Evolutionary conservation across 2,329 filamentous ascomycete species (phyloP), one percentile per base, ranked within the genome.

Genomic region (Thelonectria olida): DNA sequence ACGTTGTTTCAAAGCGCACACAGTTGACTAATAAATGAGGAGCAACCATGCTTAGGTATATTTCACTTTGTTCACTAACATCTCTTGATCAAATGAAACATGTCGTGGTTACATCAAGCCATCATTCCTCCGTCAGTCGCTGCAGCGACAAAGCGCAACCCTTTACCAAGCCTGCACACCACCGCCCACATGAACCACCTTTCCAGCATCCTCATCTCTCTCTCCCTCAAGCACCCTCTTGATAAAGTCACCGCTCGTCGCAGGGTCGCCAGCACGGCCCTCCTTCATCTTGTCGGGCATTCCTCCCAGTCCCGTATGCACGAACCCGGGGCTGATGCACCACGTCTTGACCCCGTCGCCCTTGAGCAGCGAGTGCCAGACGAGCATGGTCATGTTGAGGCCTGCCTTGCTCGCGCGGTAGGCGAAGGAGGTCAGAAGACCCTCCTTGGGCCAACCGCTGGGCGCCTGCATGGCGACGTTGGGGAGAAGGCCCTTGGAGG

Each of bases 91-190:
- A n/a, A n/a, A n/a, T n/a, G n/a, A n/a, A n/a, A n/a, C n/a, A n/a
- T n/a, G n/a, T n/a, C 28, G 3, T 27, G 5, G 25, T 9, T 27
- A 8, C 28, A 3, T 12, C 28, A 31, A 31, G 6, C 8, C 36
- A 39, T 8, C 36, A n/a, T 17, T 39, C 36, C 36, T n/a, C 12
- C 3, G n/a, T 25, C 41, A 8, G 17, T 10, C n/a, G n/a, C n/a
- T 42, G 38, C 15, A 39, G n/a, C 9, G n/a, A 39, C 7, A 17
- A 27, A 17, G 15, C 38, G 15, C 13, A 28, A 41, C 13, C 17
- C n/a, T 55, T 23, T 67, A 78, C 76, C 76, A 78, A 10, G 67
- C 49, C 53, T 78, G 76, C 6, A 74, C 61, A 1, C 25, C 47
- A 10, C 73, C 73, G 19, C 66, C 52, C 19, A 68, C 64, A 2